Evolutionary conservation across 2,329 filamentous ascomycete species (phyloP).

Genomic region (Teratosphaeria viscida): DNA sequence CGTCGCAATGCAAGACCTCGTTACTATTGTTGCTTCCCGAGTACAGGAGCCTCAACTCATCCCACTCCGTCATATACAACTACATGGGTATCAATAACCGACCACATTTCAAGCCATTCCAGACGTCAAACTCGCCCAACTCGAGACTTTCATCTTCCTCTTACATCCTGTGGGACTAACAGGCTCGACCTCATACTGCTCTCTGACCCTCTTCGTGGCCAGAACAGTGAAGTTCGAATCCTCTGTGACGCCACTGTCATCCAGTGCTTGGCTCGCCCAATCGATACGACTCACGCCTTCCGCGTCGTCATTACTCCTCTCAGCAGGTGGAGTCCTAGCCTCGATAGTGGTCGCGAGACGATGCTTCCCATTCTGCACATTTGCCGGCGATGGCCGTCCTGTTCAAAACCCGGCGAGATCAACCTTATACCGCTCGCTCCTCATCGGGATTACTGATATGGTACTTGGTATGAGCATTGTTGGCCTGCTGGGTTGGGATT

Average conservation of each 20-base stretch:
- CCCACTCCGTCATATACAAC: not conserved
- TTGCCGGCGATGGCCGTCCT: conserved; percentile 3
- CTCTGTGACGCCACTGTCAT: conserved; percentile 7
- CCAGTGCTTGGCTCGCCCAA: not conserved
- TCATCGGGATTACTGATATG: not conserved
- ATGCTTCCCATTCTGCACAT: not conserved
- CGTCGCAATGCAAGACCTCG: not conserved
- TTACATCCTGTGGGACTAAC: not conserved
- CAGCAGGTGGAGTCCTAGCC: not conserved
- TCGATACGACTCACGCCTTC: not conserved
- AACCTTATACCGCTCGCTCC: not conserved
- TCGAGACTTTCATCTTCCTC: conserved; percentile 3
- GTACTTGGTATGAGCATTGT: not conserved
- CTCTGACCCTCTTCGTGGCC: conserved; percentile 3
- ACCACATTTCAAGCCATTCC: conserved; percentile 11
- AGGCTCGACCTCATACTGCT: not conserved
- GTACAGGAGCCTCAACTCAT: not conserved
- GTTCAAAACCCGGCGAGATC: not conserved
- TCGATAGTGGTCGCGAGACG: not conserved
- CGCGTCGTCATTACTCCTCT: not conserved
- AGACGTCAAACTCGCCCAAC: conserved; percentile 14
- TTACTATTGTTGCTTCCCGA: too few relatives aligned
- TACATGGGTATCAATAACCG: conserved; percentile 1
- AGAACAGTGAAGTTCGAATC: conserved; percentile 10
- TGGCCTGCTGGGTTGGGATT: not conserved